Conservation (phyloP, 1,284 basidiomycete genomes). For the Tilletia setariae region DNA sequence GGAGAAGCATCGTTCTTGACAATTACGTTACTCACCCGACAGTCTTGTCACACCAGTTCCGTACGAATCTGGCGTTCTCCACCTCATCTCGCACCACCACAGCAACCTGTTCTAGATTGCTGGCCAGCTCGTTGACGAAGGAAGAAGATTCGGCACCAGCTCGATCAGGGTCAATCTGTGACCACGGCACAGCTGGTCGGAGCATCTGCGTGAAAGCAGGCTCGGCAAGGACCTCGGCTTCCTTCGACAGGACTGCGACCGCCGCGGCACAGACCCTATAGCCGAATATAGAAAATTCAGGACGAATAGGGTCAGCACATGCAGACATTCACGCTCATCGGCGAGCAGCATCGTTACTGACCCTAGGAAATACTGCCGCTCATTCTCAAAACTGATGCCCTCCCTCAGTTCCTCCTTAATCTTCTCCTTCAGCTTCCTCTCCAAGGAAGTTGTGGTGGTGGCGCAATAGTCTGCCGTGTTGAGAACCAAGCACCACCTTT, state of each 20-base stretch:
- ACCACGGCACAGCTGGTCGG: slow-evolving; percentile 42
- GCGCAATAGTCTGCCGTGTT: slow-evolving; percentile 99
- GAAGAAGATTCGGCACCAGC: slow-evolving; percentile 28
- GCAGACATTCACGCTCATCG: neutral
- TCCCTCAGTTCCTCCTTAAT: slow-evolving; percentile 71
- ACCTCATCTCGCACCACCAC: slow-evolving; percentile 49
- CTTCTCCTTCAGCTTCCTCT: slow-evolving; percentile 82
- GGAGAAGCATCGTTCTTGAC: neutral
- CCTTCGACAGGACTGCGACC: slow-evolving; percentile 37
- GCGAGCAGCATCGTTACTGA: slow-evolving; percentile 51
- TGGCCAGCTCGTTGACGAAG: slow-evolving; percentile 46
- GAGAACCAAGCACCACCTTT: slow-evolving; percentile 64
- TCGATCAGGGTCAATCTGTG: slow-evolving; percentile 24
- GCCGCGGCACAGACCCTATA: slow-evolving; percentile 35
- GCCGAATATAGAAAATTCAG: neutral
- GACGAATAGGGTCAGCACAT: neutral
- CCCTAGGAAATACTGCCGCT: slow-evolving; percentile 84
- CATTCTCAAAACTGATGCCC: slow-evolving; percentile 74
- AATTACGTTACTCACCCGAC: slow-evolving; percentile 23
- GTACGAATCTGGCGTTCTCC: slow-evolving; percentile 49
- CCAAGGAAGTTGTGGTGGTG: slow-evolving; percentile 84
- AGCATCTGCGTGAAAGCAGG: slow-evolving; percentile 45
- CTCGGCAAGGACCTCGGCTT: slow-evolving; percentile 40
- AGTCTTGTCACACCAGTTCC: slow-evolving; percentile 51
- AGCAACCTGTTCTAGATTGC: slow-evolving; percentile 43